Evolutionary conservation across 495 filamentous ascomycete genomes (phyloP).

Genomic region (Talaromyces thailandensis): DNA sequence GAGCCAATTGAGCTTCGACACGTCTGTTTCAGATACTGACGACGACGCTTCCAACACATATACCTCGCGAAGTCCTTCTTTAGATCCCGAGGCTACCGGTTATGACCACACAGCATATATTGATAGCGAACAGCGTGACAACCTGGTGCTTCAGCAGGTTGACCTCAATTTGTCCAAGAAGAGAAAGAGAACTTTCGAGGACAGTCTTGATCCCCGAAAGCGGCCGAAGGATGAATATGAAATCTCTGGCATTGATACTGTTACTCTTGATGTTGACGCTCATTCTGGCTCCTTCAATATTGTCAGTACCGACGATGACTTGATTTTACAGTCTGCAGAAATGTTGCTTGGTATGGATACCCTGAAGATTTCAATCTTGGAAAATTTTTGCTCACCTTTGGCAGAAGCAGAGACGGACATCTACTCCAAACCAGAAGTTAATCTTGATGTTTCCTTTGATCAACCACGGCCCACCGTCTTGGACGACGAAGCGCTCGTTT

Average conservation of each 20-base stretch:
- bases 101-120: not conserved
- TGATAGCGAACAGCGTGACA: slow-evolving; percentile 7
- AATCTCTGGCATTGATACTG: slow-evolving; percentile 53
- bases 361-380: not conserved
- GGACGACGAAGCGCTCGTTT: slow-evolving; percentile 54
- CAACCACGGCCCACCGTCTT: slow-evolving; percentile 56
- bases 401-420: not conserved
- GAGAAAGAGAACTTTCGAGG: slow-evolving; percentile 56
- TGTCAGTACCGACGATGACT: not conserved
- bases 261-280: slow-evolving; percentile 7
- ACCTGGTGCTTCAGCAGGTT: not conserved
- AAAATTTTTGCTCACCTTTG: not conserved
- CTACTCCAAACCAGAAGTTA: slow-evolving; percentile 29
- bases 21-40: slow-evolving; percentile 52
- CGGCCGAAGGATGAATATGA: slow-evolving; percentile 70
- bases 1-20: slow-evolving; percentile 65
- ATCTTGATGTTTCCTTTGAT: slow-evolving; percentile 52
- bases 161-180: slow-evolving; percentile 42
- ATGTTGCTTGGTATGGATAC: not conserved
- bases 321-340: not conserved
- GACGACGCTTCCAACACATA: slow-evolving; percentile 36
- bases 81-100: not conserved
- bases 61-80: not conserved
- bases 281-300: not conserved
- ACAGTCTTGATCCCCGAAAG: slow-evolving; percentile 51